Evolutionary conservation across 768 basidiomycete genomes (phyloP), one percentile per base, ranked within the genome.

Genomic region (Xerocomellus amylosporus): DNA sequence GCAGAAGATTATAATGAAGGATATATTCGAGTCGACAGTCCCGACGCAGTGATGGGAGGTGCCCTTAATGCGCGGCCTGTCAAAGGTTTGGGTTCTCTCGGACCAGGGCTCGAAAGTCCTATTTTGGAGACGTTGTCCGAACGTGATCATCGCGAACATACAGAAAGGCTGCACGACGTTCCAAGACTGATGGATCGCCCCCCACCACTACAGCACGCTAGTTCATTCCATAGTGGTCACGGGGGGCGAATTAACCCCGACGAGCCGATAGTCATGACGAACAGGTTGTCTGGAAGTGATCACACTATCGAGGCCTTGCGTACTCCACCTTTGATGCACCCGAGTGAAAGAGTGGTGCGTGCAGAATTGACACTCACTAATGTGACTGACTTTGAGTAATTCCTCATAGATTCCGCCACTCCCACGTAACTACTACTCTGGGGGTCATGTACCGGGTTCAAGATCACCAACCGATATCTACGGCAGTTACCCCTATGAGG

Each of bases 401-500:
- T 14, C 36, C 9, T 44, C 17, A 22, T 48, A 72, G 67, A 71
- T 69, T 31, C 69, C 68, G 10, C 67, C 68, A 6, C 58, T 69
- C 34, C 69, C 68, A n/a, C 67, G 50, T 38, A 53, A 49, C 17
- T 62, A 49, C 17, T 62, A 64, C 42, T 14, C 63, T 20, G 65
- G 54, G 19, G 39, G 46, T 51, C 61, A 63, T 46, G 38, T 28
- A 40, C 41, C 59, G 26, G 49, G 47, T 53, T 54, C 58, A 30
- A 65, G 64, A 46, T 54, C 65, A 22, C 69, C 69, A n/a, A 67
- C 69, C 3, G 59, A 69, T 52, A 71, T 72, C 43, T 69, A 73
- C 13, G 54, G 55, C 10, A 69, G 36, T 34, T 59, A 49, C 22
- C 38, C 47, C 3, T 58, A 67, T 17, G 67, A 65, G 22, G 58